Base-by-base conservation (phyloP, 192 early-diverging fungal genomes). In the Podila epigama region DNA sequence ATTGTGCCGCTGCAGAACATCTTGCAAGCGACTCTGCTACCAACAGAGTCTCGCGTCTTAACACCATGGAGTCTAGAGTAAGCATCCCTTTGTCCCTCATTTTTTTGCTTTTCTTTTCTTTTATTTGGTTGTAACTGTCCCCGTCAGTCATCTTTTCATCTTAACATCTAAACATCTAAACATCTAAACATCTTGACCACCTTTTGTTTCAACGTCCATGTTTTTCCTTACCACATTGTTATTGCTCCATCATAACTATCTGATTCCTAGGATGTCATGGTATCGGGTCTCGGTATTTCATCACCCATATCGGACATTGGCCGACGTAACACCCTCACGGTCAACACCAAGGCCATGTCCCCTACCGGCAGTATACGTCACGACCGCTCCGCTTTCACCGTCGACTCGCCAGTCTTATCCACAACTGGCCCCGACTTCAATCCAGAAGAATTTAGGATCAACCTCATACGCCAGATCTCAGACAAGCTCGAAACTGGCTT, bases 361-460 rank as follows among this genome's bases (percentile, higher is more conserved):
- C 66, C 73, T 0, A 29, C 36, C 4, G 27, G 65, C 0, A 27
- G 50, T 20, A 33, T 40, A 16, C 65, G 55, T 12, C 73, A 68
- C 20, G 73, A 77, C 4, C 66, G 73, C 41, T 51, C 66, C 25
- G 58, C 57, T 0, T 68, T 64, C 51, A 22, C 35, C 16, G 66
- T 40, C 44, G 68, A 70, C 37, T 36, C 52, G 20, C 60, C 68
- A 13, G 59, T 59, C n/a, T 25, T 55, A 29, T 66, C 65, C 34
- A 39, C 64, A 10, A 55, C 72, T 31, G 53, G 33, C 51, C 20
- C 57, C 0, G 73, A 75, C 31, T 75, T 75, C 27, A 66, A 77
- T 20, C 73, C 66, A 41, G 73, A 77, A 52, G 73, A 77, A 36
- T 77, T 77, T 61, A 53, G 66, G 18, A 64, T 68, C 44, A 68